Conservation (phyloP, 129 eudicot genomes). For the Oenanthe sinensis region DNA sequence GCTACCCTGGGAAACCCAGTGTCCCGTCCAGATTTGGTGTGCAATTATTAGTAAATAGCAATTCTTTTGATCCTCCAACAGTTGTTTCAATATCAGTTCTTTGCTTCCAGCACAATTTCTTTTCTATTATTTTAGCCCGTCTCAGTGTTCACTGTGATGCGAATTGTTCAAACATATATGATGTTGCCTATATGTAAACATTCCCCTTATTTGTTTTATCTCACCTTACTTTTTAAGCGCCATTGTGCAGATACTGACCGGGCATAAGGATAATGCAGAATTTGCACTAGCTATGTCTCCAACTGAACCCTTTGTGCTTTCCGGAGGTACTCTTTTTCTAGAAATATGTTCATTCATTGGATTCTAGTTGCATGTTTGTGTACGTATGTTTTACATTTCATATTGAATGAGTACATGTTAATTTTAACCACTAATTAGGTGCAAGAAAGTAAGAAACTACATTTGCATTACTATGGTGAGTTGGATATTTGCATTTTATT, state of each 20-base stretch:
- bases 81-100: neutral
- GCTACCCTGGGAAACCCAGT: slow-evolving; percentile 61
- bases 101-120: neutral
- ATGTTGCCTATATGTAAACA: neutral
- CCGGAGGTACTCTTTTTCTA: slow-evolving; percentile 53
- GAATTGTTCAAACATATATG: neutral
- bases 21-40: slow-evolving; percentile 86
- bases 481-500: neutral
- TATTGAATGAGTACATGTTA: neutral
- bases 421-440: neutral
- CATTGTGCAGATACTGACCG: slow-evolving; percentile 62
- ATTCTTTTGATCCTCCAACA: neutral
- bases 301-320: slow-evolving; percentile 86
- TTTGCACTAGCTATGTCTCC: slow-evolving; percentile 93
- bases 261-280: slow-evolving; percentile 87
- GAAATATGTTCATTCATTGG: neutral
- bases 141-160: neutral
- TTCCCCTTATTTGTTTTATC: slow-evolving; percentile 7
- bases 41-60: neutral
- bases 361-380: neutral
- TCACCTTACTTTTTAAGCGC: neutral
- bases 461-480: neutral
- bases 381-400: neutral
- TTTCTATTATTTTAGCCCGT: neutral
- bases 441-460: slow-evolving; percentile 3